Base-by-base conservation (phyloP, 768 basidiomycete species). In the Sporobolomyces roseus region DNA sequence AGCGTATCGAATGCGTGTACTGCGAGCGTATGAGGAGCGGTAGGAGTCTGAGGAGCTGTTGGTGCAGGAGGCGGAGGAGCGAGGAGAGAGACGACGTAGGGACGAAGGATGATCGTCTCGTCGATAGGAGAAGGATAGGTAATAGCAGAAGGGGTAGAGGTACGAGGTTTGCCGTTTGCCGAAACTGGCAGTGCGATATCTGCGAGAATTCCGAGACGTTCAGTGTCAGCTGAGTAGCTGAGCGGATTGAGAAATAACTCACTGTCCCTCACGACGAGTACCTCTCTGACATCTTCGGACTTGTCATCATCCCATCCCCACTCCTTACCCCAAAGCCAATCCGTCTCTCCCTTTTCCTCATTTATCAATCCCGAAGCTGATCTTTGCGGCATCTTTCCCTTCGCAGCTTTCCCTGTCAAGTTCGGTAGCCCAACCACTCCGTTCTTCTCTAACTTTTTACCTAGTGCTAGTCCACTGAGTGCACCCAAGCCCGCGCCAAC, bases 41-140 rank as follows among this genome's bases (percentile, higher is more conserved):
- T 21, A 10, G 43, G 21, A 27, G 48, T 25, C 33, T 25, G 0
- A 10, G 48, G 35, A 27, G 58, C 54, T 29, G 63, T 14, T 0
- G 60, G 48, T 0, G 70, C 30, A 1, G 68, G 16, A 0, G 63
- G 48, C 0, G 70, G 35, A 1, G 70, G 59, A 0, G 74, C 63
- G 14, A 75, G 41, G 12, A 76, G 41, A 7, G 75, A 70, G 59
- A 75, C 27, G 48, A 76, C 36, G 56, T 74, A 76, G 16, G 75
- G 75, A 23, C 68, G 65, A 23, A 59, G 51, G 49, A 72, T 59
- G 41, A 69, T 82, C 32, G 88, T 82, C 69, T 94, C 92, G 75
- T 93, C 91, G 29, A 90, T 90, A 53, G 87, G 83, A n/a, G 84
- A 83, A 2, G 87, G 85, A 88, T 90, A 93, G 68, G 84, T 84